Conservation (phyloP, 495 filamentous ascomycete genomes). For the Stereocaulon alpinum region DNA sequence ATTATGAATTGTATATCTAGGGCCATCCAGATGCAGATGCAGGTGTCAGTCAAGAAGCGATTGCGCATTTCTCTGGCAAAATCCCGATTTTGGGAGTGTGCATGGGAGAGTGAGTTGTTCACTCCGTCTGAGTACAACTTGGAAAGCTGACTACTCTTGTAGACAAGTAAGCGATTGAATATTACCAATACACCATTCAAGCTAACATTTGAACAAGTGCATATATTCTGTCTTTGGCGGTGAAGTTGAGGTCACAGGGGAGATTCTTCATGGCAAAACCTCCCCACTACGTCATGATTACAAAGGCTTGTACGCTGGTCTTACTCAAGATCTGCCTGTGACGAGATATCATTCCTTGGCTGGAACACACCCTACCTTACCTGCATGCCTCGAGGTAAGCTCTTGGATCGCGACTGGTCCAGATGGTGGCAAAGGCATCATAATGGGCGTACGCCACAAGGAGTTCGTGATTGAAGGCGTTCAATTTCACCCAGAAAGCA, state of each 20-base stretch:
- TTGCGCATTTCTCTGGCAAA: slow-evolving; percentile 87
- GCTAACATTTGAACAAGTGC: slow-evolving; percentile 35
- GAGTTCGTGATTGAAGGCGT: slow-evolving; percentile 82
- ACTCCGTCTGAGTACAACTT: too few relatives aligned
- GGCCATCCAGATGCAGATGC: slow-evolving; percentile 86
- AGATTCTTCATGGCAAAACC: slow-evolving; percentile 96
- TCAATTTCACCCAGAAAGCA: slow-evolving; percentile 97
- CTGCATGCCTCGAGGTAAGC: slow-evolving; percentile 75
- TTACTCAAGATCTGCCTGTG: slow-evolving; percentile 69
- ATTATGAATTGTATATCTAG: too few relatives aligned
- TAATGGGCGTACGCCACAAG: slow-evolving; percentile 96
- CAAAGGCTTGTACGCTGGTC: slow-evolving; percentile 73
- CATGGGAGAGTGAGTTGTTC: slow-evolving; percentile 70
- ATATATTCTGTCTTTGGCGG: slow-evolving; percentile 89
- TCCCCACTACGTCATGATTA: slow-evolving; percentile 78
- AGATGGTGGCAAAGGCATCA: slow-evolving; percentile 62
- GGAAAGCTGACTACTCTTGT: slow-evolving; percentile 18
- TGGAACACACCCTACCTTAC: slow-evolving; percentile 81
- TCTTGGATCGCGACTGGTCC: slow-evolving; percentile 59
- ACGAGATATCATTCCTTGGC: slow-evolving; percentile 96
- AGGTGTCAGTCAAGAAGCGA: slow-evolving; percentile 83
- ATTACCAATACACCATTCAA: too few relatives aligned
- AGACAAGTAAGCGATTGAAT: slow-evolving; percentile 36
- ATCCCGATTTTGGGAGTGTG: slow-evolving; percentile 96
- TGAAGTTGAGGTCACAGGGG: slow-evolving; percentile 82